Evolutionary conservation across 2,329 filamentous ascomycete species (phyloP).

Genomic region (Neonectria sp.): DNA sequence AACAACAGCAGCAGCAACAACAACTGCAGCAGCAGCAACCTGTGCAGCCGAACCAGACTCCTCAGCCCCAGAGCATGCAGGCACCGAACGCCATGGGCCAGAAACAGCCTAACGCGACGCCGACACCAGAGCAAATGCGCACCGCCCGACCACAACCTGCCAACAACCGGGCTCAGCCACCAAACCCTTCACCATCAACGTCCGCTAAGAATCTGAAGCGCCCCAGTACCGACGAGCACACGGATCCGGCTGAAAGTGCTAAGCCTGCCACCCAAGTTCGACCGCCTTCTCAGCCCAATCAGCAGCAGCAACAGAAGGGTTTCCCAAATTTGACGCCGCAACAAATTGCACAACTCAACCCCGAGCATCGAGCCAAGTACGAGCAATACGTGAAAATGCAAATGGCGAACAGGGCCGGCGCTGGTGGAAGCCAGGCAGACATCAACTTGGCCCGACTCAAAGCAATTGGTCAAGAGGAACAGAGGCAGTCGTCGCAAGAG

Average conservation of each 20-base stretch:
- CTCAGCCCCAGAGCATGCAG: slow-evolving; percentile 57
- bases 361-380: slow-evolving; percentile 63
- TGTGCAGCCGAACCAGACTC: slow-evolving; percentile 56
- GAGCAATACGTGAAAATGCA: slow-evolving; percentile 56
- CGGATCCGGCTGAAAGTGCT: slow-evolving; percentile 46
- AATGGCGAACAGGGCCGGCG: slow-evolving; percentile 42
- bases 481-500: slow-evolving; percentile 56
- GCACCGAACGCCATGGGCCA: slow-evolving; percentile 59
- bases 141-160: slow-evolving; percentile 44
- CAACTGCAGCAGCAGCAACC: slow-evolving; percentile 47
- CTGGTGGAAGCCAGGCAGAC: slow-evolving; percentile 36
- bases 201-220: slow-evolving; percentile 66
- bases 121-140: slow-evolving; percentile 46
- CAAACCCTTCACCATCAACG: slow-evolving; percentile 56
- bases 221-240: slow-evolving; percentile 62
- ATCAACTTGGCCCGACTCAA: slow-evolving; percentile 53
- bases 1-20: slow-evolving; percentile 66
- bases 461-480: slow-evolving; percentile 58
- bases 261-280: slow-evolving; percentile 41
- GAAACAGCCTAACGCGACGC: slow-evolving; percentile 49
- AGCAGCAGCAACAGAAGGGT: slow-evolving; percentile 38
- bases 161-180: slow-evolving; percentile 54
- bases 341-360: slow-evolving; percentile 57
- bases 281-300: slow-evolving; percentile 46
- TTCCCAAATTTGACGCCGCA: slow-evolving; percentile 47